These are phyloP conservation scores for Xenosphaeropsis pyriputrescens DNA, from an alignment of 2,329 filamentous ascomycete species.

Conservation along the genomic window DNA sequence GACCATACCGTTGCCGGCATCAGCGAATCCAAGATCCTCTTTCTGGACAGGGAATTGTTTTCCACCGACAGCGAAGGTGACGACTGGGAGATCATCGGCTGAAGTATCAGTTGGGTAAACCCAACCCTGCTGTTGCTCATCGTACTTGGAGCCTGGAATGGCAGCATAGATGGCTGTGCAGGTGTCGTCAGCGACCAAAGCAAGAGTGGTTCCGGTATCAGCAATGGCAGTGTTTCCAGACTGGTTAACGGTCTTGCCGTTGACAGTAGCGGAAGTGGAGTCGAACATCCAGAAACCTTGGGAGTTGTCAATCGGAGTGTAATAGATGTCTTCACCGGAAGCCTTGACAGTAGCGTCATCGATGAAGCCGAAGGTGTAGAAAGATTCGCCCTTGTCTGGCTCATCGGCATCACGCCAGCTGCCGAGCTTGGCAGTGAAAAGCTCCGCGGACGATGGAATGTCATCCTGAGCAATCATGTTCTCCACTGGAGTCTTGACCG, in stretches of 20 bases:
- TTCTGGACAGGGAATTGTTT: slow-evolving; percentile 41
- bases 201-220: slow-evolving; percentile 58
- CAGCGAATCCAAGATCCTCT: slow-evolving; percentile 41
- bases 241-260: slow-evolving; percentile 33
- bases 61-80: slow-evolving; percentile 49
- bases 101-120: slow-evolving; percentile 40
- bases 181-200: slow-evolving; percentile 44
- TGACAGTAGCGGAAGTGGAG: slow-evolving; percentile 40
- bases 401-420: slow-evolving; percentile 33
- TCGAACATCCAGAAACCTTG: slow-evolving; percentile 56
- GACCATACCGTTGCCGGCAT: slow-evolving; percentile 33
- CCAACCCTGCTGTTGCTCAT: slow-evolving; percentile 43
- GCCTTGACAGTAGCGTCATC: slow-evolving; percentile 44
- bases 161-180: slow-evolving; percentile 47
- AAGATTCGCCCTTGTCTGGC: slow-evolving; percentile 28
- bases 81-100: slow-evolving; percentile 36
- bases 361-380: slow-evolving; percentile 64
- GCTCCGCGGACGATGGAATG: slow-evolving; percentile 29
- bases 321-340: slow-evolving; percentile 38
- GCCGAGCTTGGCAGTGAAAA: slow-evolving; percentile 45
- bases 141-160: slow-evolving; percentile 46
- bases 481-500: slow-evolving; percentile 47
- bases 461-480: slow-evolving; percentile 49
- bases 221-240: slow-evolving; percentile 50
- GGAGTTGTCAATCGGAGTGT: slow-evolving; percentile 45